Evolutionary conservation across 2,329 filamentous ascomycete species (phyloP), one percentile per base, ranked within the genome.

Genomic region (Tothia fuscella): DNA sequence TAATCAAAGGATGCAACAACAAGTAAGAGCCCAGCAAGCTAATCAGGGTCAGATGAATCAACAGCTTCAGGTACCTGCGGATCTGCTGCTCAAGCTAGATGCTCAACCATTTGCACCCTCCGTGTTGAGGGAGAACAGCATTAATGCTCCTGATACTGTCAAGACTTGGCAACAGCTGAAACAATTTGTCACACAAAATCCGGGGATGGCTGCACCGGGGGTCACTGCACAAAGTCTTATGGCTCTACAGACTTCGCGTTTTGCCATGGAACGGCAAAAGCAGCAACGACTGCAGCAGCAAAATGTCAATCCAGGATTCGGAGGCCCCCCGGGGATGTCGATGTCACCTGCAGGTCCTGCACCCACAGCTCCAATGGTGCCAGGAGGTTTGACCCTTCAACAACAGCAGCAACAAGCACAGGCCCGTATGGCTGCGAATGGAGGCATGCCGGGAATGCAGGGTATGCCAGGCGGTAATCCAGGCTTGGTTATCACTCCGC

Each of bases 161-260:
- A 40, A 16, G n/a, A 40, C 9, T 20, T 40, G 38, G 38, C 22
- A 22, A 20, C 16, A 30, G 20, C 29, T 40, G 26, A 40, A 40
- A 30, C n/a, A 26, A 6, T 37, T 21, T 21, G 28, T 37, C 3
- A n/a, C 9, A 10, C 20, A 24, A 21, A 37, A 37, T 37, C 5
- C 34, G 4, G 16, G 22, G 9, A n/a, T n/a, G n/a, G 26, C 26
- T 17, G 14, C 12, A 17, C 20, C 35, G 7, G 28, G 28, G 14
- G 20, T 37, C 6, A 37, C 25, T 21, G n/a, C 28, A 3, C 25
- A 37, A 17, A 21, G 28, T 17, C 14, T 37, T 21, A 16, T 37
- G 35, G 20, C 10, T 2, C 13, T 37, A 13, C 35, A 37, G n/a
- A 5, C 28, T n/a, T 25, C 13, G 25, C 35, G 28, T 25, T 37